phyloP scores from a whole-genome alignment of 805 yeast species.

The Starmerella ratchasimensis region DNA sequence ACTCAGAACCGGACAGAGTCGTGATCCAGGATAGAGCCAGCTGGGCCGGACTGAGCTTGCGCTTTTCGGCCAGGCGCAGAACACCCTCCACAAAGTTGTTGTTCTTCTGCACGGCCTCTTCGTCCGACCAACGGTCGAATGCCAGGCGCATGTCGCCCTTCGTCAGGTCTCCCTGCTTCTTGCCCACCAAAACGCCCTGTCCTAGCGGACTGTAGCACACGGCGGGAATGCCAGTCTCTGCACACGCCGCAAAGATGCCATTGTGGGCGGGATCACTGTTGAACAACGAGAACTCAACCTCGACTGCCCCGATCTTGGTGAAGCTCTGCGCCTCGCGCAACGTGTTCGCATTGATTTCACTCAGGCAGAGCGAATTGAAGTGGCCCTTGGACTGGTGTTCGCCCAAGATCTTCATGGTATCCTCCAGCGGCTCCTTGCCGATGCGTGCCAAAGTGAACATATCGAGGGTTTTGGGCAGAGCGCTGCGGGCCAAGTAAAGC shows the following conservation, averaged over 20 bases:
- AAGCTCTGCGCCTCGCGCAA: constrained; percentile 44
- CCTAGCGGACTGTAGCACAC: constrained; percentile 77
- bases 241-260: constrained; percentile 50
- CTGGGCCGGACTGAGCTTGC: constrained; percentile 46
- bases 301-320: constrained; percentile 51
- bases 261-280: constrained; percentile 45
- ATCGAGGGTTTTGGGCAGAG: constrained; percentile 28
- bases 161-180: constrained; percentile 35
- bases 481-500: constrained; percentile 16
- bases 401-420: constrained; percentile 42
- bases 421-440: constrained; percentile 42
- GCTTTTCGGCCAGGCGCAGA: constrained; percentile 35
- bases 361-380: constrained; percentile 39
- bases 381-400: constrained; percentile 21
- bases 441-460: constrained; percentile 64
- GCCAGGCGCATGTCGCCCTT: constrained; percentile 40
- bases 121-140: constrained; percentile 43
- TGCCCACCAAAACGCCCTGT: constrained; percentile 63
- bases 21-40: constrained; percentile 55
- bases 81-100: constrained; percentile 36
- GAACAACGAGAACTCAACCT: constrained; percentile 65
- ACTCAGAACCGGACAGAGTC: constrained; percentile 25
- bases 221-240: constrained; percentile 47
- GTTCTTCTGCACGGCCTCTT: constrained; percentile 44
- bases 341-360: constrained; percentile 55